A percentile compares a stretch with the other conserved stretches of the same genome.
Conservation (phyloP, 495 filamentous ascomycete genomes). For the Daldinia decipiens region DNA sequence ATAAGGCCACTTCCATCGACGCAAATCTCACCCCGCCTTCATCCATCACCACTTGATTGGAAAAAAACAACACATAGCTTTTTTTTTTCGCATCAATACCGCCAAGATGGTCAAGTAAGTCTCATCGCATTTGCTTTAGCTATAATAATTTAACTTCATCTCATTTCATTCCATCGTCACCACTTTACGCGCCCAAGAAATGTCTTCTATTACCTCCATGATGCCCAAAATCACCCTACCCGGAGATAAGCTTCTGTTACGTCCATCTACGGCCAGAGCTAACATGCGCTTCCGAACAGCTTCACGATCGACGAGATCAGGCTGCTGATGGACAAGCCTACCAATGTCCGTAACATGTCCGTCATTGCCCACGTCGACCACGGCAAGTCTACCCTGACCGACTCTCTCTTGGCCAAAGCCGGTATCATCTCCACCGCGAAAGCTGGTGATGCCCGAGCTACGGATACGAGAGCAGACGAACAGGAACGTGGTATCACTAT, state of each 20-base stretch:
- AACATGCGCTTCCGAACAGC: conserved; percentile 64
- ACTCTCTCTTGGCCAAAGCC: conserved; percentile 98
- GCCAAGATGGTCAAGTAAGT: conserved; percentile 99
- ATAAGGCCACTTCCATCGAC: conserved; percentile 36
- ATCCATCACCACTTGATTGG: conserved; percentile 41
- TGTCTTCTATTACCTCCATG: conserved; percentile 11
- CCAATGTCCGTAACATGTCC: conserved; percentile 98
- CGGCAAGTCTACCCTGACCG: conserved; percentile 99
- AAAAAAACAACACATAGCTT: conserved; percentile 39
- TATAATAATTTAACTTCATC: background rate
- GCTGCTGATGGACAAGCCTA: conserved; percentile 93
- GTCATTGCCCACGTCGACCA: conserved; percentile 99
- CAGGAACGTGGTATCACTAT: conserved; percentile 99
- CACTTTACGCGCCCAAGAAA: conserved; percentile 24
- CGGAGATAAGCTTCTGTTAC: conserved; percentile 57
- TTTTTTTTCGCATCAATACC: conserved; percentile 68
- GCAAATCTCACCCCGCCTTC: conserved; percentile 31
- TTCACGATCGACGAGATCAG: conserved; percentile 99
- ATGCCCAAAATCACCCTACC: conserved; percentile 49
- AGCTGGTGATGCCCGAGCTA: conserved; percentile 94
- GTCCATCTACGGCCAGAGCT: conserved; percentile 39
- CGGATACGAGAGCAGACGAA: conserved; percentile 96
- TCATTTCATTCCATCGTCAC: conserved; percentile 44
- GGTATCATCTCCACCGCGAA: conserved; percentile 99
- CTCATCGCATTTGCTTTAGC: background rate